Evolutionary conservation across 805 yeast species (phyloP), one percentile per base, ranked within the genome.

Genomic region (Candida xyloterini): DNA sequence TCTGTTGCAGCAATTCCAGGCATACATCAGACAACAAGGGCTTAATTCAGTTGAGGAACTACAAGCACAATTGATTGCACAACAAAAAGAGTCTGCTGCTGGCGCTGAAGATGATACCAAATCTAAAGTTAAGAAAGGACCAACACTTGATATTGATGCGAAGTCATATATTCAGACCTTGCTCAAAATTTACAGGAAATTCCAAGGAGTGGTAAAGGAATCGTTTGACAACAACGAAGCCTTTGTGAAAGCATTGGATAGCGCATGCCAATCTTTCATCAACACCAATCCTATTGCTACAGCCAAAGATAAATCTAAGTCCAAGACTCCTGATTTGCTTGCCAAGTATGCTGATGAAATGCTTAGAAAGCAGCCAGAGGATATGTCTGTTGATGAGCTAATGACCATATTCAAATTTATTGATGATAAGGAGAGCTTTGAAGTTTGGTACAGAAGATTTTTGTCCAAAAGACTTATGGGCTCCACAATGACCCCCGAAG

Each of bases 381-480:
- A 83, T 56, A 78, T 90, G 81, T 78, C 79, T 38, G 78, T 84
- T 33, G 90, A 84, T 51, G 93, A 90, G 55, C 76, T 93, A 53
- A 86, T 91, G 85, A 76, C 81, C 11, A 72, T 93, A 20, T 87
- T 93, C 71, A 82, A 81, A 56, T 91, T 85, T 59, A 74, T 95
- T 43, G 89, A 86, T 30, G 98, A 93, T 60, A 90, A 89, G 62
- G 98, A 95, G 67, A 86, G 93, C 29, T 95, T 93, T 65, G 98
- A 93, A 66, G 84, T 82, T 46, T 84, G 86, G 67, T 93, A 93
- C 64, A 80, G 97, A 62, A 78, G 97, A 47, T 70, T 84, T 57
- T 73, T 93, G 52, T 91, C 98, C 9, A 85, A 84, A 59, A 78
- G 99, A 59, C 74, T 93, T 52, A 90, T 93, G 54, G 53, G 57